Percentiles rank a stretch among this genome's conserved stretches.
Conservation (phyloP, 1,139 yeast genomes). For the Yamadazyma mexicana region DNA sequence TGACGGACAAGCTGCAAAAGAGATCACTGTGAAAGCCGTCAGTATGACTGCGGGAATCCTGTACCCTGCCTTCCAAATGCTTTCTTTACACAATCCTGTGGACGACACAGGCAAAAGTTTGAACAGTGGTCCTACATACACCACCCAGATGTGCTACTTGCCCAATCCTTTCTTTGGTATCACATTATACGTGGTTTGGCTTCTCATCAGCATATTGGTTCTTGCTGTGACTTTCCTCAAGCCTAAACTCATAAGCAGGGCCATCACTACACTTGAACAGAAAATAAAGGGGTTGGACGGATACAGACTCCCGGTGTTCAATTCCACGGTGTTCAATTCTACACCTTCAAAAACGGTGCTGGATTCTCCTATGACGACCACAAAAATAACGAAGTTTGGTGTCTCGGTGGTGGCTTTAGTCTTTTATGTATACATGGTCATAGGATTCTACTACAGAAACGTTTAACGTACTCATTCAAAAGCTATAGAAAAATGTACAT, state of each 20-base stretch:
- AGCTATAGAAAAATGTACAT: background rate
- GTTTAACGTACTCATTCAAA: background rate
- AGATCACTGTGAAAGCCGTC: constrained; percentile 82
- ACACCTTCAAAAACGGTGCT: background rate
- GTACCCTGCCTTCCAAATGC: constrained; percentile 80
- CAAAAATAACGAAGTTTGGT: background rate
- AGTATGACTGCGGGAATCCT: constrained; percentile 92
- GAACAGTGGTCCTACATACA: constrained; percentile 18
- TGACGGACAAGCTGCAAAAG: constrained; percentile 49
- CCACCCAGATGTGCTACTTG: constrained; percentile 65
- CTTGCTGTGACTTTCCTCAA: constrained; percentile 11
- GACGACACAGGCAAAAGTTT: constrained; percentile 10
- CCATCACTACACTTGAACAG: background rate
- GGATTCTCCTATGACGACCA: background rate
- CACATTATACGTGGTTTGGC: constrained; percentile 12
- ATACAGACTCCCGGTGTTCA: constrained; percentile 1
- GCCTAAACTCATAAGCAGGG: constrained; percentile 7
- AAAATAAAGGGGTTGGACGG: background rate
- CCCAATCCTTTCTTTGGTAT: constrained; percentile 58
- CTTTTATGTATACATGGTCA: constrained; percentile 3
- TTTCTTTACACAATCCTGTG: constrained; percentile 62
- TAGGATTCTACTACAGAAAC: constrained; percentile 5
- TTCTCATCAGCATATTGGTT: constrained; percentile 5
- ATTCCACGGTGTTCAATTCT: too few relatives aligned
- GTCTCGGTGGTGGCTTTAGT: background rate